Evolutionary conservation across 2,329 filamentous ascomycete species (phyloP), one percentile per base, ranked within the genome.

Genomic region (Sarocladium kiliense): DNA sequence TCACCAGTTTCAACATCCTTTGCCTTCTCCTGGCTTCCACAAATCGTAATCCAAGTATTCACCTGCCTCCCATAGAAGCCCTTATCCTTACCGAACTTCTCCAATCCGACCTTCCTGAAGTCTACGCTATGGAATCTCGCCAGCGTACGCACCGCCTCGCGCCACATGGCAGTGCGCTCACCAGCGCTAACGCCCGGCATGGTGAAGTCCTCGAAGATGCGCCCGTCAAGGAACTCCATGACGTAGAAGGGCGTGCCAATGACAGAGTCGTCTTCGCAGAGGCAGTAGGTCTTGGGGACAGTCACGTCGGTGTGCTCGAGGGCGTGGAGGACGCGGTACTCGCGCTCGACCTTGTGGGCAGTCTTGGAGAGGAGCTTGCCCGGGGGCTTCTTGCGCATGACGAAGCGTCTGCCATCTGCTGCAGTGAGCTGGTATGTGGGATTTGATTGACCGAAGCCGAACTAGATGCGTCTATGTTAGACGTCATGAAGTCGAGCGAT

Each of bases 361-460:
- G 93, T 93, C 75, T 91, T 91, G 64, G 91, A 96, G 51, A 97
- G 80, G 37, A 99, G 86, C 74, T 87, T 85, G 60, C 94, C 94
- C n/a, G 94, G 93, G 1, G 94, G 94, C 75, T 97, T 97, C 81
- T 99, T 97, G 69, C 94, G 90, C 77, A 97, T 82, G 32, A 99
- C 94, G 74, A 87, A 96, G 67, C 86, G 85, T 62, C 77, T 71
- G 53, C 85, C 84, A 67, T 85, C 78, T 61, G 84, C 78, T 54
- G 85, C 85, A 16, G 86, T 96, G 66, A 97, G 79, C 66, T 93
- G 90, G 74, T 97, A 99, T 2, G 94, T 99, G 44, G 94, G 94
- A 69, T 97, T 99, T 57, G 91, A 96, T 74, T 97, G 94, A 58
- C 94, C 94, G 70, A 95, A 97, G 64, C 92, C 91, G 69, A 97